Conservation (phyloP, 257 asterid species). For the Buddleja alternifolia region DNA sequence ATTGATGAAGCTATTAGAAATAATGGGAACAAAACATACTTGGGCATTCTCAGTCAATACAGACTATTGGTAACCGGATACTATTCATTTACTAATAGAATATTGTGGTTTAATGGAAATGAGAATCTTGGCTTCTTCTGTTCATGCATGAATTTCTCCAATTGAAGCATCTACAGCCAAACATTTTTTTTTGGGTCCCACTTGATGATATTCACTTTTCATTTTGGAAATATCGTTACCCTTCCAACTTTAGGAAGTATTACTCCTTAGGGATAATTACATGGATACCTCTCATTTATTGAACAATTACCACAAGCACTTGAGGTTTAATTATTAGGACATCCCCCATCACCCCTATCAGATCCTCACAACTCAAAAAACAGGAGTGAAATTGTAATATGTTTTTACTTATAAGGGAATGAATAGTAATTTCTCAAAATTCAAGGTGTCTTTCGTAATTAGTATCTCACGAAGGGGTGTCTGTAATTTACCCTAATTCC, state of each 20-base stretch:
- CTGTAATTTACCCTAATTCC: background rate
- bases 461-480: no score
- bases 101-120: constrained; percentile 7
- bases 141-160: constrained; percentile 1
- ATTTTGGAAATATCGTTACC: background rate
- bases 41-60: constrained; percentile 91
- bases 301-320: no score
- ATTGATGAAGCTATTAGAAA: constrained; percentile 84
- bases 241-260: constrained; percentile 16
- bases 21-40: constrained; percentile 81
- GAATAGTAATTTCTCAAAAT: no score
- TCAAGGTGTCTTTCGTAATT: no score
- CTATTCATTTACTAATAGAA: constrained; percentile 5
- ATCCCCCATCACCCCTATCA: no score
- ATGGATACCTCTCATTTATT: no score
- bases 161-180: constrained; percentile 5
- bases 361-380: no score
- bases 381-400: no score
- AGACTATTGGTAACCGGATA: constrained; percentile 75
- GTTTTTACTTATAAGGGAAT: no score
- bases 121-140: constrained; percentile 16
- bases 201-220: background rate
- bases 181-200: background rate
- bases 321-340: no score
- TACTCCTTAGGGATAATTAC: no score